Percentiles rank a stretch among this genome's conserved stretches.
Evolutionary conservation across 345 rosid genomes (phyloP).

Genomic region (Eucalyptus virginea): DNA sequence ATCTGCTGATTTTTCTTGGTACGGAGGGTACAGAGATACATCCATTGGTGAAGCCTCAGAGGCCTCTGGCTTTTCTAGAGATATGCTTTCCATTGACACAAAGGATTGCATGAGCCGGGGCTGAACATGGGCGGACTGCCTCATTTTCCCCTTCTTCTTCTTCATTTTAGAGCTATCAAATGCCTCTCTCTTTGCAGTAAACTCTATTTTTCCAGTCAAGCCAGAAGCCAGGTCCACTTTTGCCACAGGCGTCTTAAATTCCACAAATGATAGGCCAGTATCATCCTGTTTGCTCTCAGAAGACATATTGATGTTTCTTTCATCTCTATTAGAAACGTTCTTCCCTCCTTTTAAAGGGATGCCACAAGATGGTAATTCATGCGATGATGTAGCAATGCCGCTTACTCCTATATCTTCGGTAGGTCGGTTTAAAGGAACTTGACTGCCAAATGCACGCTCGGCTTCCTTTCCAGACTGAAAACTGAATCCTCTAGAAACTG

Average conservation of each 20-base stretch:
- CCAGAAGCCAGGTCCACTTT: constrained; percentile 31
- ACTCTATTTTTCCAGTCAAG: constrained; percentile 37
- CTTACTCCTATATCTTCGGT: not conserved
- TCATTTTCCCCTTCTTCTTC: constrained; percentile 55
- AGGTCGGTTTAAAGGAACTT: constrained; percentile 8
- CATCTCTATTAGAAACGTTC: constrained; percentile 4
- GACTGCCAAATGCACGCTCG: constrained; percentile 3
- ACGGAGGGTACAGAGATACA: too few relatives aligned
- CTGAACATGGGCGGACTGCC: constrained; percentile 44
- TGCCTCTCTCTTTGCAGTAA: constrained; percentile 45
- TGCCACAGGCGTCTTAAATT: constrained; percentile 41
- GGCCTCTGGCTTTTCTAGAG: constrained; percentile 37
- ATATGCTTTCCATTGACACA: constrained; percentile 23
- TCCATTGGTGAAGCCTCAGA: too few relatives aligned
- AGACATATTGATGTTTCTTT: constrained; percentile 7
- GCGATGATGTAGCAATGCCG: not conserved
- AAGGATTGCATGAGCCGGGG: constrained; percentile 37
- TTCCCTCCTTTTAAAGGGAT: not conserved
- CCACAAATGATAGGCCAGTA: constrained; percentile 18
- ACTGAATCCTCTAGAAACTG: constrained; percentile 9
- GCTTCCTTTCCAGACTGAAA: constrained; percentile 18
- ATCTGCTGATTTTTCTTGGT: constrained; percentile 31
- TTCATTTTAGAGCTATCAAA: constrained; percentile 23
- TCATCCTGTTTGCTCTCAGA: constrained; percentile 24
- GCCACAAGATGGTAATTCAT: constrained; percentile 1